Base-by-base conservation (phyloP, 192 early-diverging fungal species). In the Pilaira anomala region DNA sequence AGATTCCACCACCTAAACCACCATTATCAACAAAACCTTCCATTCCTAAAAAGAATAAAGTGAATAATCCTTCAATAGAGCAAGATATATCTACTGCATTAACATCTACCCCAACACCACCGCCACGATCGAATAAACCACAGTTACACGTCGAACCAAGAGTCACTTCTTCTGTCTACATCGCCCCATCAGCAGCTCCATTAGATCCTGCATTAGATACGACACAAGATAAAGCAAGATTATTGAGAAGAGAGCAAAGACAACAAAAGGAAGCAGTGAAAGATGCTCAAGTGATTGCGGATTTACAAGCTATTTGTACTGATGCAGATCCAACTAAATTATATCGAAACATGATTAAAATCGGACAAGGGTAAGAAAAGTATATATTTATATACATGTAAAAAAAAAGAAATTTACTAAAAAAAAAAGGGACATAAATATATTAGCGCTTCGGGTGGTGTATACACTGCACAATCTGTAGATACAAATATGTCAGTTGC, bases 281-380 rank as follows among this genome's bases (percentile, higher is more conserved):
- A 22, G 74, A 76, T 41, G 88, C 87, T 60, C 91, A 96, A 63
- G 84, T 98, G 8, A 83, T 98, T 60, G 90, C 88, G 30, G 84
- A 91, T 7, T 72, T 96, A 50, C 78, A 85, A 64, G 86, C 85
- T 14, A 91, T 95, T 54, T 96, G 94, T 74, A 96, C 89, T 54
- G 88, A 88, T 57, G 89, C 85, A 28, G 93, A 98, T 79, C 96
- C 96, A 39, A 93, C 87, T 63, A 83, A 84, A 63, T 68, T 93
- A 7, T 76, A 76, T 40, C 52, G 65, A 40, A 71, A 71, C 28
- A 76, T 76, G 74, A 48, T 76, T 2, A 76, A 76, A 40, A 76
- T 76, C 49, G 74, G 74, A 36, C 74, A 76, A 64, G 74, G 66
- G 66, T 73, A 53, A 60, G 66, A 22, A 22, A 39, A 21, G 36